Evolutionary conservation across 2,329 filamentous ascomycete genomes (phyloP).

Genomic region (Fusarium sp.): DNA sequence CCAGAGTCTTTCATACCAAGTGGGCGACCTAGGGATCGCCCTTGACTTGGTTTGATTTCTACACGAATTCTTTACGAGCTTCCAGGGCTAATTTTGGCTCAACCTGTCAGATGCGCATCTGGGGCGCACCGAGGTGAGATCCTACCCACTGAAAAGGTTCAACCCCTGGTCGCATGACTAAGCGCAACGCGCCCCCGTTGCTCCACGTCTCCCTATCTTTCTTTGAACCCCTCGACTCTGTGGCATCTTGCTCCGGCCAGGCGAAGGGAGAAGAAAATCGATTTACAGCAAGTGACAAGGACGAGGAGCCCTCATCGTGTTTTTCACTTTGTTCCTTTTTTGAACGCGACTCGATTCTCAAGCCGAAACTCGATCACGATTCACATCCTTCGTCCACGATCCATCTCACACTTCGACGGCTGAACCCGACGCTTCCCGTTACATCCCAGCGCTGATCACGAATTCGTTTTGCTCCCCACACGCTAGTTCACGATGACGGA

Average conservation of each 20-base stretch:
- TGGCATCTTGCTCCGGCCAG: slow-evolving; percentile 25
- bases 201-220: slow-evolving; percentile 36
- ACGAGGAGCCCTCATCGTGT: not conserved
- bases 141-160: not conserved
- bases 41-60: slow-evolving; percentile 9
- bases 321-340: not conserved
- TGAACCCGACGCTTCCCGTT: slow-evolving; percentile 16
- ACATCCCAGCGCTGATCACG: slow-evolving; percentile 28
- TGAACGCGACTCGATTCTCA: slow-evolving; percentile 2
- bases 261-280: slow-evolving; percentile 31
- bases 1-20: not conserved
- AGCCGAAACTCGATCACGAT: not conserved
- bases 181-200: slow-evolving; percentile 22
- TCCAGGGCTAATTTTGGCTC: slow-evolving; percentile 14
- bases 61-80: slow-evolving; percentile 28
- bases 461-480: slow-evolving; percentile 30
- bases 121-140: slow-evolving; percentile 13
- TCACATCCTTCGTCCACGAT: slow-evolving; percentile 8
- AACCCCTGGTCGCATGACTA: slow-evolving; percentile 31
- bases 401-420: slow-evolving; percentile 4
- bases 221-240: slow-evolving; percentile 32
- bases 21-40: not conserved
- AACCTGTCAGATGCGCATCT: slow-evolving; percentile 11
- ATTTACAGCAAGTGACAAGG: slow-evolving; percentile 20
- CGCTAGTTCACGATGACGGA: slow-evolving; percentile 73